Evolutionary conservation across 2,329 filamentous ascomycete species (phyloP).

Genomic region (Neocucurbitaria cava): DNA sequence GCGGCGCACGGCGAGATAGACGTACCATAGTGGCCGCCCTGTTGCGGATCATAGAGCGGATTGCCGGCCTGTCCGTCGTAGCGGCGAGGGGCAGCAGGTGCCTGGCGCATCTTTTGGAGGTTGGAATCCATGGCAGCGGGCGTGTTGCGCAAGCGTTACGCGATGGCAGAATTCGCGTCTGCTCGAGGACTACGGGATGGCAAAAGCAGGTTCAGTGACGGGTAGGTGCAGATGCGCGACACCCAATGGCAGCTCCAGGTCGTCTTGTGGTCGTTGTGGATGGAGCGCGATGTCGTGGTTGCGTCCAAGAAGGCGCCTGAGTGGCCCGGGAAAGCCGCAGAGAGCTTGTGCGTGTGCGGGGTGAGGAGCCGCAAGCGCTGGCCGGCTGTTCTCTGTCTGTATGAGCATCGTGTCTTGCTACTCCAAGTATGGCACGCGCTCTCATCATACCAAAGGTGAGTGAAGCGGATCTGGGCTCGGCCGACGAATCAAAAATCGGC

Average conservation of each 20-base stretch:
- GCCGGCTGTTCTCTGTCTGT: slow-evolving; percentile 2
- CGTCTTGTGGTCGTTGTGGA: slow-evolving; percentile 34
- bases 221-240: slow-evolving; percentile 28
- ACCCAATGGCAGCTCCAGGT: slow-evolving; percentile 35
- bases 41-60: slow-evolving; percentile 54
- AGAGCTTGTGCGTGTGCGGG: slow-evolving; percentile 34
- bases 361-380: slow-evolving; percentile 15
- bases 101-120: slow-evolving; percentile 48
- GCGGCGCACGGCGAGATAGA: slow-evolving; percentile 7
- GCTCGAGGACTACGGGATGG: slow-evolving; percentile 17
- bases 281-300: slow-evolving; percentile 41
- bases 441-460: slow-evolving; percentile 1
- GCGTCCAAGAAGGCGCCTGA: slow-evolving; percentile 42
- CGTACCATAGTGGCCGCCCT: slow-evolving; percentile 60
- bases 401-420: slow-evolving; percentile 13
- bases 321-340: slow-evolving; percentile 34
- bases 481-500: slow-evolving; percentile 23
- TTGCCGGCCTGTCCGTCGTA: slow-evolving; percentile 60
- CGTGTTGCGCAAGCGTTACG: slow-evolving; percentile 42
- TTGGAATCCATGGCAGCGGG: slow-evolving; percentile 46
- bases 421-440: slow-evolving; percentile 3
- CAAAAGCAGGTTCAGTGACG: slow-evolving; percentile 12
- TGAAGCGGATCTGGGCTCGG: slow-evolving; percentile 20
- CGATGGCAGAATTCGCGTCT: slow-evolving; percentile 37
- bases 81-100: slow-evolving; percentile 48